Evolutionary conservation across 176 grass and related monocot species (phyloP).

Genomic region (Calamus simplicifolius): DNA sequence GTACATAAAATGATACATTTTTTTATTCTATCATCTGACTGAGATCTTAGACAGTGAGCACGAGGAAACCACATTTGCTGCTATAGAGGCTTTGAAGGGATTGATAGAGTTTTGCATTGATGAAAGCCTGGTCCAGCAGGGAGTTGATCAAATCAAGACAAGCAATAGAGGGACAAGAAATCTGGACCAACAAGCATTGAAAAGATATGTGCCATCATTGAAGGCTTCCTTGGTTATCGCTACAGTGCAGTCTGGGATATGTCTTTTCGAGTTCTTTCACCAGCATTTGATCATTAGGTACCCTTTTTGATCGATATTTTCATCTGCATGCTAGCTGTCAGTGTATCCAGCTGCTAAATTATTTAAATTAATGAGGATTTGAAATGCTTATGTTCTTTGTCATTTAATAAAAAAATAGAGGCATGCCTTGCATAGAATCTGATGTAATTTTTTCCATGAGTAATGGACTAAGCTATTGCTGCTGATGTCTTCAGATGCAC

Average conservation of each 20-base stretch:
- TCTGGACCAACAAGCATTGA: too few species aligned
- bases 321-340: slow-evolving; percentile 9
- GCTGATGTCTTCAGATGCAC: too few species aligned
- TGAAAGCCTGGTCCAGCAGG: slow-evolving; percentile 58
- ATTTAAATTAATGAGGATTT: too few species aligned
- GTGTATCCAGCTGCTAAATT: too few species aligned
- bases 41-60: slow-evolving; percentile 86
- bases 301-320: slow-evolving; percentile 10
- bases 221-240: slow-evolving; percentile 57
- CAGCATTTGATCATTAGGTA: slow-evolving; percentile 73
- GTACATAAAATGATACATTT: slow-evolving; percentile 4
- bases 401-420: too few species aligned
- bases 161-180: slow-evolving; percentile 31
- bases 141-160: slow-evolving; percentile 62
- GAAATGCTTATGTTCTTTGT: too few species aligned
- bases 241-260: slow-evolving; percentile 77
- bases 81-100: slow-evolving; percentile 56
- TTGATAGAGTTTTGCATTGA: slow-evolving; percentile 65
- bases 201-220: slow-evolving; percentile 66
- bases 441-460: too few species aligned
- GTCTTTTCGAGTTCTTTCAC: slow-evolving; percentile 76
- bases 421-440: too few species aligned
- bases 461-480: too few species aligned
- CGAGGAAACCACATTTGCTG: slow-evolving; percentile 81
- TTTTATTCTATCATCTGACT: slow-evolving; percentile 20